Evolutionary conservation across 2,329 filamentous ascomycete genomes (phyloP).

Genomic region (Hypomyces perniciosus): DNA sequence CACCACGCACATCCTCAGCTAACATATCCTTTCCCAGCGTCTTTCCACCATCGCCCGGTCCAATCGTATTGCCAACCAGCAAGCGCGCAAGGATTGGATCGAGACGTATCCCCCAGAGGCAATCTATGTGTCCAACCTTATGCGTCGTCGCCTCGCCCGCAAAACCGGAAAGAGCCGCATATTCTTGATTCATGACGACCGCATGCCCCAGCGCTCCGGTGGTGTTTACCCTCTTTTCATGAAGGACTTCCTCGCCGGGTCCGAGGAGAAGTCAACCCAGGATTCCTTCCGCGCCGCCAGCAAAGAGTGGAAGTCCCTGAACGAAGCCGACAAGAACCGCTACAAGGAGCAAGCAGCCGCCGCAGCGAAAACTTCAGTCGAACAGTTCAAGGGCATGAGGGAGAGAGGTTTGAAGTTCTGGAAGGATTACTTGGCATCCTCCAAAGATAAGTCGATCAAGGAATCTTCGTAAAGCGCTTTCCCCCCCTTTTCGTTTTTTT

Average conservation of each 20-base stretch:
- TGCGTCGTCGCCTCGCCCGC: conserved; percentile 37
- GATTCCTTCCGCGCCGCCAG: conserved; percentile 22
- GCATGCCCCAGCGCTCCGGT: conserved; percentile 36
- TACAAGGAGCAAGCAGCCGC: conserved; percentile 28
- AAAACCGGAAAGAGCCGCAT: conserved; percentile 24
- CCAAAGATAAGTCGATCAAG: not conserved
- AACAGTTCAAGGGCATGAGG: conserved; percentile 23
- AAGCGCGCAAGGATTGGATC: conserved; percentile 43
- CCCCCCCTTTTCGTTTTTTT: too few species aligned
- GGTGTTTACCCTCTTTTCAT: conserved; percentile 32
- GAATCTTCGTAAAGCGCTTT: too few species aligned
- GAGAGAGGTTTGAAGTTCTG: conserved; percentile 20
- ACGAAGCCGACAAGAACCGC: conserved; percentile 35
- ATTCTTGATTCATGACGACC: conserved; percentile 39
- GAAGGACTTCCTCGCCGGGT: conserved; percentile 31
- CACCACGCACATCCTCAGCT: not conserved
- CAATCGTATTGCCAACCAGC: conserved; percentile 38
- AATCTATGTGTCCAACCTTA: conserved; percentile 42
- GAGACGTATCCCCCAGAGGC: conserved; percentile 32
- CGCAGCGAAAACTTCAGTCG: conserved; percentile 12
- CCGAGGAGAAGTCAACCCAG: conserved; percentile 14
- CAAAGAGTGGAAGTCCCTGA: conserved; percentile 39
- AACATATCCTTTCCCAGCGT: conserved; percentile 15
- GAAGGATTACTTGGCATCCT: conserved; percentile 11
- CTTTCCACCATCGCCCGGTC: conserved; percentile 28